Evolutionary conservation across 2,329 filamentous ascomycete genomes (phyloP).

Genomic region (Penicillium sp.): DNA sequence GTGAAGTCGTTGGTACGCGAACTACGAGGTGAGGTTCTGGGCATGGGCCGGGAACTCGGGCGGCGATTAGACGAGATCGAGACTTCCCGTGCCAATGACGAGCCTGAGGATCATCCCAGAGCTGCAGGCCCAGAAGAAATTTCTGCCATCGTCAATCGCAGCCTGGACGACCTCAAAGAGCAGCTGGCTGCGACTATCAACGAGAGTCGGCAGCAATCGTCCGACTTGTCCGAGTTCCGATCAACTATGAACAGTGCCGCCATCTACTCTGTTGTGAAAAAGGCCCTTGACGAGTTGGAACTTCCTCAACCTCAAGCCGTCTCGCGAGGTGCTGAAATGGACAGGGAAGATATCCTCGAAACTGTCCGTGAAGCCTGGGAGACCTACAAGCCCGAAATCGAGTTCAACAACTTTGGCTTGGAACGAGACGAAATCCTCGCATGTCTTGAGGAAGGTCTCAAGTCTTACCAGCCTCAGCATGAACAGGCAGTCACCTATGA

Average conservation of each 20-base stretch:
- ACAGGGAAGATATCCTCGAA: slow-evolving; percentile 78
- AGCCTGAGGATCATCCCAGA: slow-evolving; percentile 44
- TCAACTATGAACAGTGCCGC: slow-evolving; percentile 74
- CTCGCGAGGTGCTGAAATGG: slow-evolving; percentile 53
- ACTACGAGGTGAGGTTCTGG: slow-evolving; percentile 84
- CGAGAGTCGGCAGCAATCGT: slow-evolving; percentile 69
- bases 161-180: slow-evolving; percentile 75
- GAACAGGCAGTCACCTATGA: slow-evolving; percentile 68
- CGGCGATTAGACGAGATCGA: slow-evolving; percentile 68
- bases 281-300: slow-evolving; percentile 60
- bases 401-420: slow-evolving; percentile 83
- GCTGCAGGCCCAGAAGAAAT: slow-evolving; percentile 66
- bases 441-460: slow-evolving; percentile 80
- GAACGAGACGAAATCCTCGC: slow-evolving; percentile 87
- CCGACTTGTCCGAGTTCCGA: slow-evolving; percentile 60
- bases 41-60: slow-evolving; percentile 89
- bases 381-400: slow-evolving; percentile 88
- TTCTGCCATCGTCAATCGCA: slow-evolving; percentile 72
- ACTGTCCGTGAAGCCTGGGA: slow-evolving; percentile 91
- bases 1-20: slow-evolving; percentile 89
- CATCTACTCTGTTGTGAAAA: slow-evolving; percentile 79
- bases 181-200: slow-evolving; percentile 78
- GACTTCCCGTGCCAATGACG: slow-evolving; percentile 44
- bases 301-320: slow-evolving; percentile 60
- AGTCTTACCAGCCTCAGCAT: slow-evolving; percentile 61